These are phyloP conservation scores for Gossypium schwendimanii DNA, from an alignment of 441 rosid genomes.

Conservation along the genomic window DNA sequence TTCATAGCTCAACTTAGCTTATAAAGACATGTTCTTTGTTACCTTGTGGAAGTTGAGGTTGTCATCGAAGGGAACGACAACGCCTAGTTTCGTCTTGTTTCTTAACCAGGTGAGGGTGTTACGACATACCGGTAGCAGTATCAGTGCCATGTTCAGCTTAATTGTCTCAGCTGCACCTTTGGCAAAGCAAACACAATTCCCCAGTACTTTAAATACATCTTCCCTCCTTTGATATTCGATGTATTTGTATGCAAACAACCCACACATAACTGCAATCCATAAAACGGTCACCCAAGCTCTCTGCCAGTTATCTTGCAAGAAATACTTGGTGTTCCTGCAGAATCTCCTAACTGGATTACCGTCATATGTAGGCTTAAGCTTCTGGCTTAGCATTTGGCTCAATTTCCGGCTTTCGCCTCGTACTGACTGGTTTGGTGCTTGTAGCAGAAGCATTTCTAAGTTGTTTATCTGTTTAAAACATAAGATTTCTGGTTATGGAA, in stretches of 20 bases:
- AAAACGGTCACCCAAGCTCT: slow-evolving; percentile 51
- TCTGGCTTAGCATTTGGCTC: slow-evolving; percentile 47
- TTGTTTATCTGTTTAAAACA: slow-evolving; percentile 32
- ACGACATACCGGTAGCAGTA: slow-evolving; percentile 56
- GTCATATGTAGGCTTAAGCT: slow-evolving; percentile 34
- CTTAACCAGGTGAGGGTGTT: slow-evolving; percentile 63
- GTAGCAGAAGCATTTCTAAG: slow-evolving; percentile 38
- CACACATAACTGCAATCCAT: slow-evolving; percentile 42
- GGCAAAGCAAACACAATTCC: slow-evolving; percentile 49
- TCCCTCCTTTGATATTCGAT: slow-evolving; percentile 35
- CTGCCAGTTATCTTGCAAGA: slow-evolving; percentile 51
- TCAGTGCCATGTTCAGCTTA: slow-evolving; percentile 57
- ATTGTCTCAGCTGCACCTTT: slow-evolving; percentile 70
- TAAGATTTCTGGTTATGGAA: background rate
- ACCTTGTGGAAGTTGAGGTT: slow-evolving; percentile 64
- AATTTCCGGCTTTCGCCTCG: slow-evolving; percentile 31
- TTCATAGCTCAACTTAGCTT: background rate
- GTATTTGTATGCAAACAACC: slow-evolving; percentile 44
- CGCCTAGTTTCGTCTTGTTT: slow-evolving; percentile 41
- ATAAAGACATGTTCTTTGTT: background rate
- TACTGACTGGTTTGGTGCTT: slow-evolving; percentile 25
- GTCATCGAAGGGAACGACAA: slow-evolving; percentile 53
- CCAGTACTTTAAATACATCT: slow-evolving; percentile 44
- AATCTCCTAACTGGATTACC: slow-evolving; percentile 24
- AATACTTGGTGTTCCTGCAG: slow-evolving; percentile 27